Evolutionary conservation across 225 moss, liverwort and hornwort species (phyloP).

Genomic region (Marchantia polymorpha): DNA sequence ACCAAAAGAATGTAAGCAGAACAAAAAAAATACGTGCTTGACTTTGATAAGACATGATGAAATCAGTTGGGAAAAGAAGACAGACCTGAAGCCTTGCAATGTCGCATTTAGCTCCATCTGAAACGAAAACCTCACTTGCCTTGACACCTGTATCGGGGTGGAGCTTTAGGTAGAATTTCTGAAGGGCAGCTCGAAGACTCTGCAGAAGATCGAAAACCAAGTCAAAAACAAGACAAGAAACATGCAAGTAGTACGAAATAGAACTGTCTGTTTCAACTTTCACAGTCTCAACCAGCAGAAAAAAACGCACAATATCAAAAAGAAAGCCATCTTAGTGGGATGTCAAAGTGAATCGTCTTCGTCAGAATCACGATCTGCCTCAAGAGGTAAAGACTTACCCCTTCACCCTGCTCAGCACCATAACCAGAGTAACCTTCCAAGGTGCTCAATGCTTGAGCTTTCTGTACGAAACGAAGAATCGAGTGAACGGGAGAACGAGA

Average conservation of each 20-base stretch:
- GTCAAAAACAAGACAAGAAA: neutral
- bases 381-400: constrained; percentile 38
- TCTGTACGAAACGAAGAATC: constrained; percentile 37
- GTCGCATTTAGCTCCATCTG: constrained; percentile 98
- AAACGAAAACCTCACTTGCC: constrained; percentile 85
- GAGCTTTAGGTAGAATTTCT: constrained; percentile 55
- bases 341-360: no score
- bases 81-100: constrained; percentile 83
- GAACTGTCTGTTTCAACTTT: neutral
- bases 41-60: no score
- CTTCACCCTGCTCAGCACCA: constrained; percentile 96
- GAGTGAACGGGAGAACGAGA: no score
- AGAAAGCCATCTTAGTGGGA: no score
- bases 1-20: neutral
- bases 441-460: constrained; percentile 81
- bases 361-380: neutral
- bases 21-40: neutral
- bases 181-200: constrained; percentile 79
- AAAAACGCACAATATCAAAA: neutral
- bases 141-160: constrained; percentile 55
- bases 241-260: neutral
- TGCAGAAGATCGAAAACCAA: constrained; percentile 29
- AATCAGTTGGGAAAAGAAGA: neutral
- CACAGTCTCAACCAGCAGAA: no score
- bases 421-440: constrained; percentile 89